A percentile compares a stretch with the other conserved stretches of the same genome.
Conservation (phyloP, 257 asterid genomes). For the Cruciata laevipes region DNA sequence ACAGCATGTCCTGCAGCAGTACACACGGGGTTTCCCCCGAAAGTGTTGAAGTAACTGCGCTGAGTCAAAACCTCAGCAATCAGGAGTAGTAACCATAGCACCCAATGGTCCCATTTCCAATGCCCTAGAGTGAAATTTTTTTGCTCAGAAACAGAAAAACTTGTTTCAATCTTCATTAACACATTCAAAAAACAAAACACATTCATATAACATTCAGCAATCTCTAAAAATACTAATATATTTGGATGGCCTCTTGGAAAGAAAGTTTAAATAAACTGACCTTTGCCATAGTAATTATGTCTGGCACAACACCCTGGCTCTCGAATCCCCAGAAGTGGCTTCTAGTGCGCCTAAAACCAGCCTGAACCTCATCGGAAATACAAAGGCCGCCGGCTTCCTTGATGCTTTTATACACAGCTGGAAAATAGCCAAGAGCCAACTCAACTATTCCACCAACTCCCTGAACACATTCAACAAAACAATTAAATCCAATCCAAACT, state of each 20-base stretch:
- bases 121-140: conserved; percentile 34
- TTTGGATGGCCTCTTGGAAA: too few relatives aligned
- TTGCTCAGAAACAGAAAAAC: background rate
- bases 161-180: too few relatives aligned
- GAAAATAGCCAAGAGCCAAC: conserved; percentile 66
- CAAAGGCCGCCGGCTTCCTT: conserved; percentile 59
- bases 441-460: too few relatives aligned
- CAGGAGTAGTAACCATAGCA: conserved; percentile 63
- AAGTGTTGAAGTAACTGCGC: conserved; percentile 66
- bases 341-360: conserved; percentile 64
- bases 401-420: conserved; percentile 36
- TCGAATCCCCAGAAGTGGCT: too few relatives aligned
- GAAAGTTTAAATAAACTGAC: conserved; percentile 22
- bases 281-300: conserved; percentile 82
- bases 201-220: background rate
- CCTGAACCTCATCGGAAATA: conserved; percentile 71
- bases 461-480: conserved; percentile 23
- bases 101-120: conserved; percentile 74
- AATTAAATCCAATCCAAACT: too few relatives aligned
- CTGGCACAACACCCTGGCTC: conserved; percentile 63
- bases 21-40: conserved; percentile 82
- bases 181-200: too few relatives aligned
- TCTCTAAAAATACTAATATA: too few relatives aligned
- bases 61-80: conserved; percentile 56
- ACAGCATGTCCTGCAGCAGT: conserved; percentile 68